Evolutionary conservation across 257 asterid species (phyloP).

Genomic region (Paulownia fortunei): DNA sequence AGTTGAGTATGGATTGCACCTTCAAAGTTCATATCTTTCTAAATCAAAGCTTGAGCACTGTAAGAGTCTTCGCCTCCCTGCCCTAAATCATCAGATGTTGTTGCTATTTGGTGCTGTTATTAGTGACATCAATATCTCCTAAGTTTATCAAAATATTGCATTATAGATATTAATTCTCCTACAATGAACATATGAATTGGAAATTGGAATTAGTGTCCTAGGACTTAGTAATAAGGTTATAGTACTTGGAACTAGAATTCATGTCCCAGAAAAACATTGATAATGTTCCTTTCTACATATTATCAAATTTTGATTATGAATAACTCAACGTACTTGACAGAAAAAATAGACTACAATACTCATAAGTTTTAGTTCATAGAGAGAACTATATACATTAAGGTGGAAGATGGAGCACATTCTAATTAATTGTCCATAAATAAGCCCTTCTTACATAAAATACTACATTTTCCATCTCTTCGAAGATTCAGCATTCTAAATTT

Average conservation of each 20-base stretch:
- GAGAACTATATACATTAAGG: background rate
- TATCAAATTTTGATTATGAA: background rate
- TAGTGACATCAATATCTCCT: background rate
- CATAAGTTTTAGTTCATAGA: background rate
- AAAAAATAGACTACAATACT: too few species aligned
- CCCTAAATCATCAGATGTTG: background rate
- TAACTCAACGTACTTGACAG: background rate
- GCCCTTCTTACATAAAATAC: background rate
- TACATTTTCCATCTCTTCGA: background rate
- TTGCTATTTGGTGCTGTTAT: background rate
- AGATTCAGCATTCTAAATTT: background rate
- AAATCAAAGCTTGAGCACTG: background rate
- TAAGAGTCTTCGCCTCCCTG: background rate
- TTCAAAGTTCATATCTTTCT: background rate
- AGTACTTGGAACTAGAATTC: background rate
- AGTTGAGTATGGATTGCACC: background rate
- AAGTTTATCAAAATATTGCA: background rate
- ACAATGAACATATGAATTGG: background rate
- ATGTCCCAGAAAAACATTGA: background rate
- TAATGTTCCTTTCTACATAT: background rate
- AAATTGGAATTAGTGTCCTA: background rate
- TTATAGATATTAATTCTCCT: background rate
- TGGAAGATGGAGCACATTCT: background rate
- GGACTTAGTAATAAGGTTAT: background rate
- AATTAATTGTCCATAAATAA: too few species aligned